These are phyloP conservation scores for Begonia fuchsioides DNA, from an alignment of 306 rosid genomes.

Conservation along the genomic window DNA sequence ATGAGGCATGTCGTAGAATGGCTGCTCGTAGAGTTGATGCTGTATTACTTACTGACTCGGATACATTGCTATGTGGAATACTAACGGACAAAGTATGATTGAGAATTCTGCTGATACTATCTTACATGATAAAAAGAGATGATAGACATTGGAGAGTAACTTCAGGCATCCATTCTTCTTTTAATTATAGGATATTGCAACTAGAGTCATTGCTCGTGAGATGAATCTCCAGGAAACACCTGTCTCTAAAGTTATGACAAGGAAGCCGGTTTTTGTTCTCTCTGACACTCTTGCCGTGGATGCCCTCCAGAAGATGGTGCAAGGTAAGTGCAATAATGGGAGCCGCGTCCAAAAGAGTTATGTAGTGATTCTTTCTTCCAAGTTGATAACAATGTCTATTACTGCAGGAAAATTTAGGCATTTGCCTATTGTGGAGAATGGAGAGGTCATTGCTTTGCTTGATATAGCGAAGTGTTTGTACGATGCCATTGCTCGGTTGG, in stretches of 20 bases:
- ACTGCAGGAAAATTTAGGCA: slow-evolving; percentile 84
- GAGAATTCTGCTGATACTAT: not conserved
- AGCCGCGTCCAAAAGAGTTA: slow-evolving; percentile 3
- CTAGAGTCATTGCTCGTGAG: slow-evolving; percentile 69
- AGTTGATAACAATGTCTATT: slow-evolving; percentile 10
- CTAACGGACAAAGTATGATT: slow-evolving; percentile 82
- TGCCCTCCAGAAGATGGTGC: slow-evolving; percentile 99
- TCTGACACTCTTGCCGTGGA: slow-evolving; percentile 95
- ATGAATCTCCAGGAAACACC: slow-evolving; percentile 65
- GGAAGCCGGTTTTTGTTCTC: slow-evolving; percentile 82
- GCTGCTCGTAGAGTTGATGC: slow-evolving; percentile 89
- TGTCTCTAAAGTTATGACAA: slow-evolving; percentile 89
- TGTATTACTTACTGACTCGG: slow-evolving; percentile 72
- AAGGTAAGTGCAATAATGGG: slow-evolving; percentile 38
- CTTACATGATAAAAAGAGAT: not conserved
- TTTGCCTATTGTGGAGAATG: slow-evolving; percentile 95
- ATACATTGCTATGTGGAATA: slow-evolving; percentile 93
- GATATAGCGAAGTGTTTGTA: slow-evolving; percentile 96
- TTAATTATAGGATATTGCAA: slow-evolving; percentile 63
- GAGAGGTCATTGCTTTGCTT: slow-evolving; percentile 91
- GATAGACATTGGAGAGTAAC: not conserved
- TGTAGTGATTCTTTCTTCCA: slow-evolving; percentile 2
- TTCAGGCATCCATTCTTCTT: slow-evolving; percentile 1
- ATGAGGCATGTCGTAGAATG: slow-evolving; percentile 89
- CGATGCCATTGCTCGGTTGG: slow-evolving; percentile 96